Evolutionary conservation across 768 basidiomycete species (phyloP), one percentile per base, ranked within the genome.

Genomic region (Crepidotus variabilis): DNA sequence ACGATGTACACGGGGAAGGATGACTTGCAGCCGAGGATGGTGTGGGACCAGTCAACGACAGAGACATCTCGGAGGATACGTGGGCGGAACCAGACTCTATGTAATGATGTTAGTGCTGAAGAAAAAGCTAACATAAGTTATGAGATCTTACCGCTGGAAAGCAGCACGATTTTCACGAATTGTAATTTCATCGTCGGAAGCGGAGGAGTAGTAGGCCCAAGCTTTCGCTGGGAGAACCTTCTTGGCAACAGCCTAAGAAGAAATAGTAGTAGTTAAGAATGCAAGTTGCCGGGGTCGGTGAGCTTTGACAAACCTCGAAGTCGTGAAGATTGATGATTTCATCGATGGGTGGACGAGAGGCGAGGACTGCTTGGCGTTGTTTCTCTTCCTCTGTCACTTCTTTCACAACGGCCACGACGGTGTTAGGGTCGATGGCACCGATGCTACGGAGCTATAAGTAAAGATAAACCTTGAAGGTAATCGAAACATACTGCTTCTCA

Each of bases 121-220:
- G 2, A 21, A 20, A 24, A n/a, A 7, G 10, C 39, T 24, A 33
- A 18, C n/a, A 53, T 14, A 34, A 34, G 35, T 43, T 16, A 57
- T 58, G 50, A 2, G 5, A 8, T 36, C 39, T 43, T 57, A 88
- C 91, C 95, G 81, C 62, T 98, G 95, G 66, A 88, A 98, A 1
- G 94, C 95, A 52, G 86, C 79, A 58, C 92, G 92, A 63, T 97
- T 97, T 70, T 96, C 94, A 50, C 94, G 80, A 58, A 81, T 76
- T 32, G 93, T 94, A 46, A 94, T 92, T 71, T 97, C 94, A 63
- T 98, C 95, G 67, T 98, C 96, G 6, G 96, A 87, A 16, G 94
- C 95, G n/a, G 92, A 94, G 0, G 90, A 93, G 66, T 98, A 95
- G 69, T 95, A 95, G 6, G 94, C 95, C 95, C 95, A 98, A 0